Evolutionary conservation across 495 filamentous ascomycete species (phyloP), one percentile per base, ranked within the genome.

Genomic region (Aspergillus heteromorphus): DNA sequence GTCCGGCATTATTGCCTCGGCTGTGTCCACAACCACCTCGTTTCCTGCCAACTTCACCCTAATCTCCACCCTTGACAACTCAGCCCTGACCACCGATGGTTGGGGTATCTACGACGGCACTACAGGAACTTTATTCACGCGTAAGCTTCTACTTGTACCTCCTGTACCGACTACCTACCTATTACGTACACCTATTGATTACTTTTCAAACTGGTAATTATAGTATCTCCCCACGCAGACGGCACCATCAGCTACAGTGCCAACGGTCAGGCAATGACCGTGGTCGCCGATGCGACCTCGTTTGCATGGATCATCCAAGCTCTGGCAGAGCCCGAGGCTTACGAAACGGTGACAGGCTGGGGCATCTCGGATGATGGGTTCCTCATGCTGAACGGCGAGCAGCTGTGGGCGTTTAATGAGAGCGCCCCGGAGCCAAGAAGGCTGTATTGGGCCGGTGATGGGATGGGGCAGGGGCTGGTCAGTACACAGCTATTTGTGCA

Each of bases 351-450:
- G 4, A 45, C 42, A 23, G 42, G 42, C 10, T 45, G 42, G 42
- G 42, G 20, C 11, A 1, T 45, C 19, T 45, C 42, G 42, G 42
- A 45, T 45, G 42, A 45, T 45, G 42, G 42, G 42, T 45, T 14
- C 42, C n/a, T 45, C 19, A 45, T n/a, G 42, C 20, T 45, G 20
- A 45, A 45, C 20, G 42, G 42, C 13, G 42, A 45, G 42, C 42
- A 45, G 42, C 42, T 27, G 42, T 45, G 42, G 42, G 42, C 42
- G 20, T 45, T 45, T 25, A 45, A 45, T 45, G 42, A 45, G 42
- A 45, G 42, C 20, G 42, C 42, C 10, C 2, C 20, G 6, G 42
- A 27, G 42, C 42, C 42, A 45, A 45, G 42, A 45, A 45, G 42
- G 19, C 20, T 45, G 42, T 45, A 45, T 45, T 45, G 42, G 42